A percentile compares a stretch with the other conserved stretches of the same genome.
Evolutionary conservation across 2,329 filamentous ascomycete species (phyloP).

Genomic region (Tolypocladium amazonense): DNA sequence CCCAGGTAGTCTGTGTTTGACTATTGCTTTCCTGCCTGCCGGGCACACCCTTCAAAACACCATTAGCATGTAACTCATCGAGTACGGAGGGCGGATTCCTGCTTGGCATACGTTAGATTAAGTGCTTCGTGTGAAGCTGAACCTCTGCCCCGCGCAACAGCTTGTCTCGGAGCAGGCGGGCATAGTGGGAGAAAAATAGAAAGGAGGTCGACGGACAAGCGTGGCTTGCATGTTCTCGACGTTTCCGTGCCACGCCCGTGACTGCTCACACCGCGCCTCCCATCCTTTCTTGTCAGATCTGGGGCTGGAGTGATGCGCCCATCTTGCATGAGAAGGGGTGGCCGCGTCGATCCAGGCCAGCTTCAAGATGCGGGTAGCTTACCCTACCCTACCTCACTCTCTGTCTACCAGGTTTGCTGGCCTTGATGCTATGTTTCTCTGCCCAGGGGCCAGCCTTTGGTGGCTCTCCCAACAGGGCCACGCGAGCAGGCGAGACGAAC

Average conservation of each 20-base stretch:
- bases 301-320: background rate
- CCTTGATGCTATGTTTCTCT: background rate
- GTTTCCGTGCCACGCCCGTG: background rate
- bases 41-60: background rate
- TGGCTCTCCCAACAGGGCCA: background rate
- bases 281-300: background rate
- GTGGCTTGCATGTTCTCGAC: background rate
- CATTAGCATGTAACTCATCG: background rate
- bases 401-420: background rate
- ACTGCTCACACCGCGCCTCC: background rate
- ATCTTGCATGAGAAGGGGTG: background rate
- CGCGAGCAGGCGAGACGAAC: background rate
- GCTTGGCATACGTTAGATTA: too few species aligned
- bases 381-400: background rate
- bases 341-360: background rate
- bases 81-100: background rate
- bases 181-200: background rate
- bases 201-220: background rate
- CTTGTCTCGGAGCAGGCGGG: background rate
- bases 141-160: background rate
- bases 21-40: background rate
- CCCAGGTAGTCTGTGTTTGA: background rate
- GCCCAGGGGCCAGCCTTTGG: background rate
- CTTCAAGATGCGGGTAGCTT: background rate
- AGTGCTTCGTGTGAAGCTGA: background rate